Evolutionary conservation across 1,139 yeast species (phyloP).

Genomic region (Diutina catenulata): DNA sequence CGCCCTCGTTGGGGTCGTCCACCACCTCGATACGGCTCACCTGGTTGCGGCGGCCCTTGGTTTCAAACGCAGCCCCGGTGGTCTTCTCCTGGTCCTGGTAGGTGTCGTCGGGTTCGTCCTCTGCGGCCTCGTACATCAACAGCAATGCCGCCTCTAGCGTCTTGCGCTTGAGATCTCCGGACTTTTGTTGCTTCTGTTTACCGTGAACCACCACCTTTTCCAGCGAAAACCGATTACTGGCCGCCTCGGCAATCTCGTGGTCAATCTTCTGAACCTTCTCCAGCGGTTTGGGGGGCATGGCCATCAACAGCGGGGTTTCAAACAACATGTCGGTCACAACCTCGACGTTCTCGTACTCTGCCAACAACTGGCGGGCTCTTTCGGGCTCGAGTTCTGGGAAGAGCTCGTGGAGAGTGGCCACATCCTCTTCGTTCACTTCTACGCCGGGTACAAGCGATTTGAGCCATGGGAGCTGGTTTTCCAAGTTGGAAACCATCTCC

Average conservation of each 20-base stretch:
- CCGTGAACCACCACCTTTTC: conserved; percentile 19
- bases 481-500: conserved; percentile 37
- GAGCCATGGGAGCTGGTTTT: conserved; percentile 33
- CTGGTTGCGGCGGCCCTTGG: not conserved
- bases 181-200: conserved; percentile 9
- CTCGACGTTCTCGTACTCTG: conserved; percentile 42
- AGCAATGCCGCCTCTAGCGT: conserved; percentile 55
- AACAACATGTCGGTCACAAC: conserved; percentile 45
- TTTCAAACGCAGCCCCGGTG: not conserved
- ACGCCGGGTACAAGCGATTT: conserved; percentile 9
- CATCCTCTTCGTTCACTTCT: conserved; percentile 15
- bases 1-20: conserved; percentile 12
- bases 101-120: conserved; percentile 76
- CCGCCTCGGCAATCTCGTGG: conserved; percentile 13
- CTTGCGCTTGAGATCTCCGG: conserved; percentile 34
- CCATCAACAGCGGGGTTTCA: conserved; percentile 42
- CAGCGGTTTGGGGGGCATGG: conserved; percentile 6
- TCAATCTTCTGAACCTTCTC: conserved; percentile 2
- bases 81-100: conserved; percentile 60
- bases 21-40: conserved; percentile 8
- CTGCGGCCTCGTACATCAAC: conserved; percentile 60
- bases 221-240: conserved; percentile 20
- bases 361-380: conserved; percentile 36
- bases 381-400: conserved; percentile 43
- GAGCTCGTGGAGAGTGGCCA: conserved; percentile 37